These are phyloP conservation scores for Fusarium subtropicale DNA, from an alignment of 2,329 filamentous ascomycete genomes.

Conservation along the genomic window DNA sequence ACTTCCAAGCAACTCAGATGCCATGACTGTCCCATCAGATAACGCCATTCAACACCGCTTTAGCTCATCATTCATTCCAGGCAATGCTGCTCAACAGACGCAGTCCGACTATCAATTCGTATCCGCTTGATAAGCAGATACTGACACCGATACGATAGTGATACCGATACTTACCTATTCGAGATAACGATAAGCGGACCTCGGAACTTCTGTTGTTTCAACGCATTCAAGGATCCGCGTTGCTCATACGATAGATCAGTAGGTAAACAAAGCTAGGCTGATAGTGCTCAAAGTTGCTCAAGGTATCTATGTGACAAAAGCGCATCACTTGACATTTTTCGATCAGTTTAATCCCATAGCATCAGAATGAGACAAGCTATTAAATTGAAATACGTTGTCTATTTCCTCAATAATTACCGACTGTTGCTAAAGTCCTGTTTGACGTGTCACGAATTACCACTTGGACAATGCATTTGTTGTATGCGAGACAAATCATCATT, in stretches of 20 bases:
- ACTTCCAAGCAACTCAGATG: slow-evolving; percentile 22
- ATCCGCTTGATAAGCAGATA: slow-evolving; percentile 17
- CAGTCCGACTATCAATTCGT: slow-evolving; percentile 10
- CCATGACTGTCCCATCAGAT: slow-evolving; percentile 45
- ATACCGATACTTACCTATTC: slow-evolving; percentile 7
- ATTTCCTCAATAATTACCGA: background rate
- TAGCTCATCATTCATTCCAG: slow-evolving; percentile 47
- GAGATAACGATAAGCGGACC: slow-evolving; percentile 19
- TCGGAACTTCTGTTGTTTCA: slow-evolving; percentile 25
- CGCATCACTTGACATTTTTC: background rate
- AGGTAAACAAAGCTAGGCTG: slow-evolving; percentile 13
- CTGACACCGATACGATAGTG: background rate
- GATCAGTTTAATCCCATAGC: background rate
- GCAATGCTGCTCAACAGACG: slow-evolving; percentile 17
- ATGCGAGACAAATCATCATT: background rate
- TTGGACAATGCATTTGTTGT: background rate
- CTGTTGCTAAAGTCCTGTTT: background rate
- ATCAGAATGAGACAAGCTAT: background rate
- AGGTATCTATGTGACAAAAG: background rate
- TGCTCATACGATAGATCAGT: background rate
- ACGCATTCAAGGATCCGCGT: slow-evolving; percentile 1
- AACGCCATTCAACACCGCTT: slow-evolving; percentile 44
- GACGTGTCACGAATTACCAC: background rate
- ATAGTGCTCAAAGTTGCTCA: background rate
- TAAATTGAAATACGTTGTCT: background rate